A percentile compares a stretch with the other conserved stretches of the same genome.
phyloP scores from a whole-genome alignment of 768 basidiomycete genomes.

The Paxillus involutus region DNA sequence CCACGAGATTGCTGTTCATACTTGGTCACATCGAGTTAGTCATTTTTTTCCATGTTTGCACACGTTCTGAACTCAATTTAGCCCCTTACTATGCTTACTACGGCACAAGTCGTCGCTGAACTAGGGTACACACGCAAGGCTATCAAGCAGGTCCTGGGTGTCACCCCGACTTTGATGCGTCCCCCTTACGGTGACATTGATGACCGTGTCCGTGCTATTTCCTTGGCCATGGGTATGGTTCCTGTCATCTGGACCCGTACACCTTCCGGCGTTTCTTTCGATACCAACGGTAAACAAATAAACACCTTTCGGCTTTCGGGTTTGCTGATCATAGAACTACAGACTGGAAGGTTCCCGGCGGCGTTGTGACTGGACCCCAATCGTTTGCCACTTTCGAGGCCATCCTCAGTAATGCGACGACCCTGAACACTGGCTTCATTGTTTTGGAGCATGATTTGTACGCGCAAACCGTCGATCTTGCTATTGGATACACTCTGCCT shows the following conservation, averaged over 20 bases:
- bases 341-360: conserved; percentile 90
- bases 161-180: conserved; percentile 77
- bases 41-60: not conserved
- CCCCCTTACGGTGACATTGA: conserved; percentile 88
- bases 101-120: conserved; percentile 86
- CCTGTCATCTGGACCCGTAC: conserved; percentile 89
- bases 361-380: conserved; percentile 61
- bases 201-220: conserved; percentile 89
- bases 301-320: not conserved
- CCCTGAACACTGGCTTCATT: conserved; percentile 72
- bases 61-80: conserved; percentile 27
- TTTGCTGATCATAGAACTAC: conserved; percentile 12
- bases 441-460: conserved; percentile 89
- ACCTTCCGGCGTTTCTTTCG: conserved; percentile 54
- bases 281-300: conserved; percentile 61
- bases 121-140: conserved; percentile 89
- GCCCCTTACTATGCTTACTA: conserved; percentile 72
- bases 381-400: conserved; percentile 67
- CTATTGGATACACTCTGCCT: conserved; percentile 82
- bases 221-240: conserved; percentile 86
- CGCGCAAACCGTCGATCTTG: conserved; percentile 84
- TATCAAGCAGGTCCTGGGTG: conserved; percentile 74
- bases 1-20: conserved; percentile 83
- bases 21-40: conserved; percentile 81
- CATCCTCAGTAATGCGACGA: conserved; percentile 70